A percentile compares a stretch with the other conserved stretches of the same genome.
Evolutionary conservation across 768 basidiomycete genomes (phyloP).

Genomic region (Glaciozyma antarctica): DNA sequence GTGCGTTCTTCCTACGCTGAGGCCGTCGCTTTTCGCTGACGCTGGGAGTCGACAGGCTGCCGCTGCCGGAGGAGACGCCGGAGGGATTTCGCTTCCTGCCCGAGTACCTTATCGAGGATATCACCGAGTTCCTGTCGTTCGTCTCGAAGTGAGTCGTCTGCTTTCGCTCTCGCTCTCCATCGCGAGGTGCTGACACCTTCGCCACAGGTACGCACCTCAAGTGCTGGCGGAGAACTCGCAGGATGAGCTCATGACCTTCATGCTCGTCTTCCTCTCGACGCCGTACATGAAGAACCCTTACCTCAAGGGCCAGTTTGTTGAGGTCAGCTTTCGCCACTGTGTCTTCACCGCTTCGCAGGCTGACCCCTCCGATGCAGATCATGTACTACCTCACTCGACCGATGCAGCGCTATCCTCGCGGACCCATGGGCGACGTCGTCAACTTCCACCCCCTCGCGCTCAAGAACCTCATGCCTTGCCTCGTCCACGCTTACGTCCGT

Average conservation of each 20-base stretch:
- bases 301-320: slow-evolving; percentile 89
- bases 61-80: slow-evolving; percentile 75
- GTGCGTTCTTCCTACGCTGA: slow-evolving; percentile 46
- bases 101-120: slow-evolving; percentile 87
- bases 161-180: neutral
- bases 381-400: slow-evolving; percentile 60
- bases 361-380: slow-evolving; percentile 44
- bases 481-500: slow-evolving; percentile 95
- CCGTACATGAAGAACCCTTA: slow-evolving; percentile 99
- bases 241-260: slow-evolving; percentile 74
- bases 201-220: slow-evolving; percentile 48
- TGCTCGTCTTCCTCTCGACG: slow-evolving; percentile 84
- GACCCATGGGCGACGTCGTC: slow-evolving; percentile 69
- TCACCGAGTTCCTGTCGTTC: slow-evolving; percentile 80
- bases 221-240: slow-evolving; percentile 77
- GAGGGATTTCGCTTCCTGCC: slow-evolving; percentile 76
- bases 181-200: neutral
- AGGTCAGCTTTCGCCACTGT: slow-evolving; percentile 47
- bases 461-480: slow-evolving; percentile 75
- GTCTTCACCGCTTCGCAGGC: slow-evolving; percentile 7
- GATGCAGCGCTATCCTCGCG: slow-evolving; percentile 54
- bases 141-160: slow-evolving; percentile 56
- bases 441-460: slow-evolving; percentile 77
- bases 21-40: neutral
- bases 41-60: slow-evolving; percentile 51